Evolutionary conservation across 1,139 yeast genomes (phyloP), one percentile per base, ranked within the genome.

Genomic region (Geotrichum cucujoidarum): DNA sequence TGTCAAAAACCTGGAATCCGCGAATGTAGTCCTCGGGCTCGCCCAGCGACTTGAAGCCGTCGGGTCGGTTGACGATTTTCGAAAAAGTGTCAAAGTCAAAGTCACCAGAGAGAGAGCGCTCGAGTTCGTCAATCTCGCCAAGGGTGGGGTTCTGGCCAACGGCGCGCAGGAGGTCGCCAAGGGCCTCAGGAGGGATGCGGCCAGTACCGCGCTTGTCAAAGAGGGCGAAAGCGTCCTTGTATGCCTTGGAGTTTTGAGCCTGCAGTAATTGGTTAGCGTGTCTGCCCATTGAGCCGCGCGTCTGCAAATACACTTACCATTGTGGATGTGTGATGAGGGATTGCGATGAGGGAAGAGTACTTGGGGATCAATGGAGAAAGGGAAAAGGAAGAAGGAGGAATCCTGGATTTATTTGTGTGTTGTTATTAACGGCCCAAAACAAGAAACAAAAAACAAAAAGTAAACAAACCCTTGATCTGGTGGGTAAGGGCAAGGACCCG

Each of bases 101-200:
- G 42, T 67, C 70, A 14, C 64, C 63, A 27, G 63, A 57, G 17
- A 71, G 60, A 22, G 67, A 61, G 42, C 73, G 69, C 69, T 85
- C 88, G 54, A 87, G 75, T 56, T 85, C 90, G 30, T 83, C 72
- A 54, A 88, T 84, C 68, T 88, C 95, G 24, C 92, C 88, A 60
- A 87, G 77, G 10, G 98, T 90, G 55, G 99, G 99, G 73, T 94
- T 94, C 72, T 92, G 97, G 30, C 98, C 98, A 53, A 92, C 92
- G 2, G 98, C 97, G 67, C 99, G 78, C 54, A 94, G 77, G 60
- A 94, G 78, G 64, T 94, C 98, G 36, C 97, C 98, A 51, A 94
- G 76, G 53, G 87, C 83, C 58, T 83, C 88, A 53, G 79, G 77
- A n/a, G 96, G 82, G 53, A 94, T 92, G 66, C 82, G 78, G 16